These are phyloP conservation scores for Didymella sp. DNA, from an alignment of 2,329 filamentous ascomycete species.

Conservation along the genomic window DNA sequence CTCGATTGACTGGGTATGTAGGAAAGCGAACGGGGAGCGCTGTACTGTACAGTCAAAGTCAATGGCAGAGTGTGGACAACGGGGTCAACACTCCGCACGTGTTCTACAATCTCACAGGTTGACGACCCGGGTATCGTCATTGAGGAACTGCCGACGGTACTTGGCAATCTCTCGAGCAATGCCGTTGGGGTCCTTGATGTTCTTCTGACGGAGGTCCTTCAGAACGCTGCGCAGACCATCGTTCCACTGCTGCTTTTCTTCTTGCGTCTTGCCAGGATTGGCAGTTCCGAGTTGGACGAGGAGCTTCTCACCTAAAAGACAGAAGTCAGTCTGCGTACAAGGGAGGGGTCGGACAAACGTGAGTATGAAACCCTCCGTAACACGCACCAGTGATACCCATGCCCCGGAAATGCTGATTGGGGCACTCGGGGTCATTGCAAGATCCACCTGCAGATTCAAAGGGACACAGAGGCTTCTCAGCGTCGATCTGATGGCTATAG, in stretches of 20 bases:
- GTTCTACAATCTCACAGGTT: slow-evolving; percentile 37
- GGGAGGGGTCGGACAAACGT: slow-evolving; percentile 40
- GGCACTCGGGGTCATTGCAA: slow-evolving; percentile 78
- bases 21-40: slow-evolving; percentile 5
- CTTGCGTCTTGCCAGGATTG: slow-evolving; percentile 66
- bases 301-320: slow-evolving; percentile 70
- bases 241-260: slow-evolving; percentile 62
- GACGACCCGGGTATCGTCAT: slow-evolving; percentile 50
- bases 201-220: slow-evolving; percentile 46
- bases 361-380: slow-evolving; percentile 26
- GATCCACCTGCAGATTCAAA: slow-evolving; percentile 72
- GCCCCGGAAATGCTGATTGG: slow-evolving; percentile 79
- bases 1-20: neutral
- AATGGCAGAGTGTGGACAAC: slow-evolving; percentile 9
- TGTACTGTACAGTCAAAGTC: slow-evolving; percentile 20
- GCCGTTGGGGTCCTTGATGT: slow-evolving; percentile 48
- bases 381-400: slow-evolving; percentile 79
- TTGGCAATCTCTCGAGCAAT: slow-evolving; percentile 50
- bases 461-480: slow-evolving; percentile 75
- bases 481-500: slow-evolving; percentile 89
- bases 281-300: slow-evolving; percentile 73
- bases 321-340: slow-evolving; percentile 50
- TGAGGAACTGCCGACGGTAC: slow-evolving; percentile 51
- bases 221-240: slow-evolving; percentile 48
- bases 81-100: neutral